Percentiles rank a stretch among this genome's conserved stretches.
phyloP scores from a whole-genome alignment of 805 yeast species.

The Candida berthetii region DNA sequence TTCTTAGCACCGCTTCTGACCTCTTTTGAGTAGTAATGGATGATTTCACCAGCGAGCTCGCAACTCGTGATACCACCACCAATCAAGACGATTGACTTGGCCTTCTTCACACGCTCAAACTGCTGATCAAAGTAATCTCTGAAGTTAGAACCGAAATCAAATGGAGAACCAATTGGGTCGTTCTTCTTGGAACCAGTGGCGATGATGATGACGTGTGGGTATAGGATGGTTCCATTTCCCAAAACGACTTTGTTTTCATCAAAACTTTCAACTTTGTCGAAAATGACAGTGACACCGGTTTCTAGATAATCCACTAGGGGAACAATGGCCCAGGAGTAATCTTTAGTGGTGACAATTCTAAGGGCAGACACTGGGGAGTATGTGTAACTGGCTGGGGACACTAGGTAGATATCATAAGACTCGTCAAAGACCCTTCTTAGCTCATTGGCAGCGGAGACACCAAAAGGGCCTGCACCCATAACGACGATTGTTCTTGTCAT shows the following conservation, averaged over 20 bases:
- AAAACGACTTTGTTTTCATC: slow-evolving; percentile 11
- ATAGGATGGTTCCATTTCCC: slow-evolving; percentile 3
- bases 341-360: slow-evolving; percentile 6
- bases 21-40: slow-evolving; percentile 13
- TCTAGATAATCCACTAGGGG: slow-evolving; percentile 11
- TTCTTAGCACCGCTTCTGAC: slow-evolving; percentile 7
- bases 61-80: slow-evolving; percentile 27
- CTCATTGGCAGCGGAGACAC: slow-evolving; percentile 9
- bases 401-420: slow-evolving; percentile 3
- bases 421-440: slow-evolving; percentile 2
- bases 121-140: slow-evolving; percentile 8
- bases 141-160: slow-evolving; percentile 10
- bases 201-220: slow-evolving; percentile 20
- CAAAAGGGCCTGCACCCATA: slow-evolving; percentile 12
- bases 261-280: slow-evolving; percentile 7
- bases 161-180: slow-evolving; percentile 17
- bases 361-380: slow-evolving; percentile 7
- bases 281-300: slow-evolving; percentile 11
- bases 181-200: slow-evolving; percentile 26
- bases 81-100: slow-evolving; percentile 21
- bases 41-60: slow-evolving; percentile 27
- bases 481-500: slow-evolving; percentile 1
- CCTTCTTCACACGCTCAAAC: slow-evolving; percentile 11
- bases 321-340: slow-evolving; percentile 2
- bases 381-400: slow-evolving; percentile 7